Evolutionary conservation across 2,329 filamentous ascomycete genomes (phyloP), one percentile per base, ranked within the genome.

Genomic region (Aspergillus neoniger): DNA sequence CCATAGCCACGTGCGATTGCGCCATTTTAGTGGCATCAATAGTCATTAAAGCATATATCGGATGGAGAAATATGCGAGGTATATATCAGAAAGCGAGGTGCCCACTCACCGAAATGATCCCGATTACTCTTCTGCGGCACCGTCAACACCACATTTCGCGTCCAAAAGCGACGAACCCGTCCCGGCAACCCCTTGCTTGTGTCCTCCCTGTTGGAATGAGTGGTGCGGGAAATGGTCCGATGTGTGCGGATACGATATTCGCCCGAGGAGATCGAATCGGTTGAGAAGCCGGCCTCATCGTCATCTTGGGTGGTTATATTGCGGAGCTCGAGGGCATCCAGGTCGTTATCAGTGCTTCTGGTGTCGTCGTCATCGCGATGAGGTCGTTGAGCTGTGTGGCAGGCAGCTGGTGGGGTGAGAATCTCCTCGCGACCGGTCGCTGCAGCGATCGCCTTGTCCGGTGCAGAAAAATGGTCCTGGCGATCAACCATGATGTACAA

Each of bases 121-220:
- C 77, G 71, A 64, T 78, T 78, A 25, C 69, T 75, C 60, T 76
- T 76, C 54, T 77, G 75, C 10, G 74, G 64, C 14, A 79, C 76
- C 0, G 71, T 74, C 63, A 79, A 50, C 4, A 69, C 71, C 7
- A 79, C 72, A 64, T 78, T 60, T n/a, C 76, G 96, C 88, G 64
- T 89, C 91, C 77, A 99, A 95, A 44, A 98, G 85, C 70, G 94
- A 86, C 59, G 86, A 80, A 78, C 92, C 91, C 66, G 86, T 82
- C 25, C 87, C 86, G 15, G 80, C 73, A 1, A 89, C 88, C 28
- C 88, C 81, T 67, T 66, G 14, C 54, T 54, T 62, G 59, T 39
- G 28, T 30, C 19, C 32, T 28, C 28, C 54, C 57, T 59, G 52
- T 32, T 62, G 21, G 47, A 63, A 44, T 61, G 57, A 54, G 54